These are phyloP conservation scores for Phlebiopsis flavidoalba DNA, from an alignment of 768 basidiomycete genomes.

Conservation along the genomic window DNA sequence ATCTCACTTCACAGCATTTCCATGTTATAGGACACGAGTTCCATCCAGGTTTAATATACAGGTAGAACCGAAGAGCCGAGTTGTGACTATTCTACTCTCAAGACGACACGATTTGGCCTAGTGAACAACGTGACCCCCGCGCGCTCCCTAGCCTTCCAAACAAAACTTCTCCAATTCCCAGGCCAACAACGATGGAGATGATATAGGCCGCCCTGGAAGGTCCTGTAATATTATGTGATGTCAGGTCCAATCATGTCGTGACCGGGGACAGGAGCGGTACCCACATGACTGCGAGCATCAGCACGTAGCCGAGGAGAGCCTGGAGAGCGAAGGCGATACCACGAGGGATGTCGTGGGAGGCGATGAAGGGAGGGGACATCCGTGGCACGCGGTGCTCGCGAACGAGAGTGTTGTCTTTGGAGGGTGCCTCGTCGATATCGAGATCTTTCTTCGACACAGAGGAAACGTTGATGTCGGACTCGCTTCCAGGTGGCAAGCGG, in stretches of 20 bases:
- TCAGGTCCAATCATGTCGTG: not conserved
- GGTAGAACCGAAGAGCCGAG: not conserved
- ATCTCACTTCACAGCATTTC: no score
- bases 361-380: constrained; percentile 57
- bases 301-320: constrained; percentile 53
- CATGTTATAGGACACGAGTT: no score
- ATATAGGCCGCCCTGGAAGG: constrained; percentile 77
- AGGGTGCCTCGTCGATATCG: not conserved
- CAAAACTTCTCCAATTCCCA: constrained; percentile 68
- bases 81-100: not conserved
- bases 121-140: constrained; percentile 11
- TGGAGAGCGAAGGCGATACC: constrained; percentile 64
- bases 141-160: constrained; percentile 51
- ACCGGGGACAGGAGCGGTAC: constrained; percentile 18
- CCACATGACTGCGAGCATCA: constrained; percentile 85
- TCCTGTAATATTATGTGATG: constrained; percentile 44
- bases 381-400: constrained; percentile 23
- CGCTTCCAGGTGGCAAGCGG: not conserved
- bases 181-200: constrained; percentile 64
- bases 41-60: not conserved
- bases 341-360: constrained; percentile 63
- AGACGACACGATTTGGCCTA: not conserved
- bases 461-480: not conserved
- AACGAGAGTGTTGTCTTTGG: not conserved
- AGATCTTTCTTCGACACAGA: constrained; percentile 7